Percentiles rank a stretch among this genome's conserved stretches.
Conservation (phyloP, 805 yeast genomes). For the Candida railenensis region DNA sequence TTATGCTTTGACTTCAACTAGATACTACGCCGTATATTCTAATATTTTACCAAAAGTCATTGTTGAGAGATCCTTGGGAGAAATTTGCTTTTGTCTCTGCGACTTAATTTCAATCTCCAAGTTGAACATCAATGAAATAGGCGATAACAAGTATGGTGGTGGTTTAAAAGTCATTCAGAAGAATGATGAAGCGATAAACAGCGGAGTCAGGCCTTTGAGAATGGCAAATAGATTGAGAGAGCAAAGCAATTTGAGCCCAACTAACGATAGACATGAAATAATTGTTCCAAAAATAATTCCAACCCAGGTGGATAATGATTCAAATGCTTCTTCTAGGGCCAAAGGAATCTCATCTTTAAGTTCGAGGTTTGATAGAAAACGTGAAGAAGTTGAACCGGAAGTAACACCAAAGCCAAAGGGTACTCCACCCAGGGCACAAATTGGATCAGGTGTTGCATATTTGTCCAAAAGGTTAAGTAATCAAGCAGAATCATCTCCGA, state of each 20-base stretch:
- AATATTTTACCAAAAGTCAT: constrained; percentile 68
- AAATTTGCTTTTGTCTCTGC: constrained; percentile 64
- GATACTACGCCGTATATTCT: constrained; percentile 67
- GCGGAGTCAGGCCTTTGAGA: constrained; percentile 65
- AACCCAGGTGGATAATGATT: neutral
- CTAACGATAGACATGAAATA: neutral
- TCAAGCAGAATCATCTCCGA: constrained; percentile 14
- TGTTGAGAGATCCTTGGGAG: constrained; percentile 74
- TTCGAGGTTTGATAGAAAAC: neutral
- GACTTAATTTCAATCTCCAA: constrained; percentile 58
- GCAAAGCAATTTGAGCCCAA: constrained; percentile 1
- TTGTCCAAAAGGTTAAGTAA: constrained; percentile 26
- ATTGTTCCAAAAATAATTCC: neutral
- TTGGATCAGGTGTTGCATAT: constrained; percentile 19
- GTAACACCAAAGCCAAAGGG: neutral
- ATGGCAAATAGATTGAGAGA: constrained; percentile 55
- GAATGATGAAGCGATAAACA: constrained; percentile 21
- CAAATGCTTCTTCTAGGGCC: neutral
- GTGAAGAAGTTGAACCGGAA: neutral
- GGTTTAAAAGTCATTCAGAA: constrained; percentile 5
- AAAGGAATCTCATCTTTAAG: constrained; percentile 3
- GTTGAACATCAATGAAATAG: constrained; percentile 20
- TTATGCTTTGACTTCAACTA: constrained; percentile 71
- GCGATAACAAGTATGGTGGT: constrained; percentile 1
- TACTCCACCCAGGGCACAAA: constrained; percentile 8